Evolutionary conservation across 2,329 filamentous ascomycete genomes (phyloP).

Genomic region (Colletotrichum neosansevieriae): DNA sequence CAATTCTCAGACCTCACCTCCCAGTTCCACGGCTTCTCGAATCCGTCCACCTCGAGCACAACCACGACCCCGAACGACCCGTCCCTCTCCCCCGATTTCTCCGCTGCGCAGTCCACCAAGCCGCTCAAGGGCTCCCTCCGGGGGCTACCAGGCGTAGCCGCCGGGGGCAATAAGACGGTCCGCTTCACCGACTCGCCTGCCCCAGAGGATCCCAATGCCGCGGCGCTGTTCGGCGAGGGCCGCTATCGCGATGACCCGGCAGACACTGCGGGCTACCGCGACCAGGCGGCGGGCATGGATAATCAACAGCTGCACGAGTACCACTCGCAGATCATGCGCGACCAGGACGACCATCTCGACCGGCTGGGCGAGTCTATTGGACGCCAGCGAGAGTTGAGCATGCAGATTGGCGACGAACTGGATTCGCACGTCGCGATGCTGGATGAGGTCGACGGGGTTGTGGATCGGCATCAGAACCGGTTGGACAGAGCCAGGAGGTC

Average conservation of each 20-base stretch:
- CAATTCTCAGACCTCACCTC: conserved; percentile 82
- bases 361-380: conserved; percentile 86
- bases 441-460: conserved; percentile 86
- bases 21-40: conserved; percentile 80
- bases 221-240: conserved; percentile 58
- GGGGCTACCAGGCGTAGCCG: conserved; percentile 48
- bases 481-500: conserved; percentile 80
- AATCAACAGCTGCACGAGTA: conserved; percentile 91
- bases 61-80: conserved; percentile 74
- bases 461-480: conserved; percentile 83
- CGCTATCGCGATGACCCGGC: conserved; percentile 78
- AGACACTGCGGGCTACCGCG: conserved; percentile 66
- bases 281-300: conserved; percentile 70
- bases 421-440: conserved; percentile 90
- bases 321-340: conserved; percentile 82
- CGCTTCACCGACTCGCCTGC: conserved; percentile 80
- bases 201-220: conserved; percentile 59
- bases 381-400: conserved; percentile 90
- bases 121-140: conserved; percentile 44
- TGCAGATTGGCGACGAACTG: conserved; percentile 96
- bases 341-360: conserved; percentile 96
- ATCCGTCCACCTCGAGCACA: conserved; percentile 61
- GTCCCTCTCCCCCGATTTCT: conserved; percentile 71
- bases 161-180: conserved; percentile 75
- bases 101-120: conserved; percentile 65